phyloP scores from a whole-genome alignment of 257 asterid species.

The Apocynum venetum region DNA sequence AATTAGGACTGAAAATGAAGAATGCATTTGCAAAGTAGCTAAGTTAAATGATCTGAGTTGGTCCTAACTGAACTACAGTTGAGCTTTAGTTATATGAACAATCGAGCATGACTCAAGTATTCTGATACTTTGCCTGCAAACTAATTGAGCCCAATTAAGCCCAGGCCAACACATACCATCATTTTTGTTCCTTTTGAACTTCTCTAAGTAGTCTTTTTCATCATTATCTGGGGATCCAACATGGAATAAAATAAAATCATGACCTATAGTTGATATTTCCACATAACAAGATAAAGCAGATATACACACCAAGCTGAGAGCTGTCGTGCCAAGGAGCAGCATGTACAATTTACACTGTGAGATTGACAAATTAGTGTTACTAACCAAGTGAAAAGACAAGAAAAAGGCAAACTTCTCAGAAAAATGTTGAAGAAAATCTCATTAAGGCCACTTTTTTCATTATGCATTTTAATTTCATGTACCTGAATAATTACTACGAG shows the following conservation, averaged over 20 bases:
- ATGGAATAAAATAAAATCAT: slow-evolving; percentile 10
- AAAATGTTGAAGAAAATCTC: background rate
- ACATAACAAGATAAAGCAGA: slow-evolving; percentile 13
- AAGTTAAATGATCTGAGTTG: background rate
- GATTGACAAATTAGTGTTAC: slow-evolving; percentile 23
- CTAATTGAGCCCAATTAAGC: background rate
- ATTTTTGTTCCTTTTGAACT: background rate
- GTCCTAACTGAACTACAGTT: background rate
- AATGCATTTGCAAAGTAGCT: background rate
- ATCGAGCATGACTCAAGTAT: background rate
- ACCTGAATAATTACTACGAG: slow-evolving; percentile 12
- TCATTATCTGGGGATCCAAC: slow-evolving; percentile 4
- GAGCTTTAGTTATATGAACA: background rate
- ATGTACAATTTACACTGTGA: slow-evolving; percentile 68
- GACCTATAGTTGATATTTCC: slow-evolving; percentile 11
- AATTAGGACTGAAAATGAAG: background rate
- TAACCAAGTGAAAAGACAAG: slow-evolving; percentile 3
- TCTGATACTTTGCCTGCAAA: background rate
- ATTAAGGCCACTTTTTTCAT: background rate
- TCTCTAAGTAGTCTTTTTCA: background rate
- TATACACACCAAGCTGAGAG: slow-evolving; percentile 70
- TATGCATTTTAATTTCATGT: slow-evolving; percentile 4
- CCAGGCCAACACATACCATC: background rate
- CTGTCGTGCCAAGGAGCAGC: slow-evolving; percentile 84
- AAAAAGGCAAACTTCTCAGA: background rate